These are phyloP conservation scores for Zhuliangozyma parablackwelliae DNA, from an alignment of 1,139 yeast species.

Conservation along the genomic window DNA sequence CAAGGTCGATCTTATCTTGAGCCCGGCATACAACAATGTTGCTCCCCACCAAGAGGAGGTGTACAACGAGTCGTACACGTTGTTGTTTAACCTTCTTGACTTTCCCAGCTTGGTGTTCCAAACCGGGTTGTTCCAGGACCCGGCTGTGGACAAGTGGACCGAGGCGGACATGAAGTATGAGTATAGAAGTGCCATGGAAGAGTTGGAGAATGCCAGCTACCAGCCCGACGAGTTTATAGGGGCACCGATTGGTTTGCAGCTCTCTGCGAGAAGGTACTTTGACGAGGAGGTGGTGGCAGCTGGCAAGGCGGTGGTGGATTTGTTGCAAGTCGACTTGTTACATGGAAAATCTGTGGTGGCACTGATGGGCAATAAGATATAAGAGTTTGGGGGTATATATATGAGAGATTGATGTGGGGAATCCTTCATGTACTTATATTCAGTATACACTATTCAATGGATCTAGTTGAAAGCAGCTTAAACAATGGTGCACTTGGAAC, in stretches of 20 bases:
- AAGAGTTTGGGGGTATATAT: no score
- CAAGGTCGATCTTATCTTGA: constrained; percentile 61
- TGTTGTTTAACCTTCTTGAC: constrained; percentile 62
- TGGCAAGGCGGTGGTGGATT: constrained; percentile 28
- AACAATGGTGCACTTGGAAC: no score
- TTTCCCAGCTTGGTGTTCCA: constrained; percentile 60
- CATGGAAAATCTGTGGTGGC: no score
- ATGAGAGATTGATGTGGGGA: no score
- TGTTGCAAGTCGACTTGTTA: constrained; percentile 5
- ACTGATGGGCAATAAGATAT: no score
- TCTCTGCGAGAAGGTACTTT: constrained; percentile 33
- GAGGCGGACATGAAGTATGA: constrained; percentile 21
- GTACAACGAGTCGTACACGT: constrained; percentile 72
- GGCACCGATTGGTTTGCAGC: constrained; percentile 38
- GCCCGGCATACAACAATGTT: constrained; percentile 67
- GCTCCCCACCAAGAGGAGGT: constrained; percentile 66
- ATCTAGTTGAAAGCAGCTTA: no score
- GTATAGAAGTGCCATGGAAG: constrained; percentile 41
- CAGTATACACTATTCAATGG: no score
- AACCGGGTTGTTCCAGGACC: constrained; percentile 58
- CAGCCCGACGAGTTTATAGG: constrained; percentile 28
- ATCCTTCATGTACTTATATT: no score
- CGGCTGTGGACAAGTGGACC: constrained; percentile 37
- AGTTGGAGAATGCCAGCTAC: constrained; percentile 30
- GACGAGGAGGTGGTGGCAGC: constrained; percentile 42